Percentiles rank a stretch among this genome's conserved stretches.
Evolutionary conservation across 208 protist species (phyloP).

Genomic region (Acanthamoeba divionensis): DNA sequence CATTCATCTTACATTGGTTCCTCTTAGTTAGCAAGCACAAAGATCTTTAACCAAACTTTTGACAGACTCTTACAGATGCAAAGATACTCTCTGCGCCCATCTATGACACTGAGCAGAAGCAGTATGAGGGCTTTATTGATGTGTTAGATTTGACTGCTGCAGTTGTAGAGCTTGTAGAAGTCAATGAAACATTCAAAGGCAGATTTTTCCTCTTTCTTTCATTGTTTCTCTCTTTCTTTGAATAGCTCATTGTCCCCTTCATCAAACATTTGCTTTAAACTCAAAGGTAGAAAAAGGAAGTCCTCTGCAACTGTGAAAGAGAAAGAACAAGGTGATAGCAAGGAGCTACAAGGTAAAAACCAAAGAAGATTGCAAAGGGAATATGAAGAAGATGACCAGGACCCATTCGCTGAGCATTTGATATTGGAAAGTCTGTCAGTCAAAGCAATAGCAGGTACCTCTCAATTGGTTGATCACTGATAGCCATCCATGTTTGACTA

Average conservation of each 20-base stretch:
- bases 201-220: not conserved
- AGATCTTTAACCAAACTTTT: not conserved
- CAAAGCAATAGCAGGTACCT: not conserved
- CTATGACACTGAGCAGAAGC: not conserved
- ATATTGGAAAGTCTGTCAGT: not conserved
- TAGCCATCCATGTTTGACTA: too few relatives aligned
- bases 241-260: too few relatives aligned
- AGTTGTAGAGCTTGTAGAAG: not conserved
- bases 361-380: not conserved
- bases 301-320: not conserved
- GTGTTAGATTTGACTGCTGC: not conserved
- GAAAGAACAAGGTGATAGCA: not conserved
- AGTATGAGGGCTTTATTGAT: not conserved
- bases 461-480: too few relatives aligned
- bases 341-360: not conserved
- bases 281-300: not conserved
- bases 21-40: not conserved
- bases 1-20: not conserved
- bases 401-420: not conserved
- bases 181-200: conserved; percentile 2
- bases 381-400: not conserved
- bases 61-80: not conserved
- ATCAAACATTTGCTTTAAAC: too few relatives aligned
- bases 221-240: too few relatives aligned
- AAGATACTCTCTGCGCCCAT: conserved; percentile 4